Evolutionary conservation across 306 rosid genomes (phyloP), one percentile per base, ranked within the genome.

Genomic region (Rosa multiflora): DNA sequence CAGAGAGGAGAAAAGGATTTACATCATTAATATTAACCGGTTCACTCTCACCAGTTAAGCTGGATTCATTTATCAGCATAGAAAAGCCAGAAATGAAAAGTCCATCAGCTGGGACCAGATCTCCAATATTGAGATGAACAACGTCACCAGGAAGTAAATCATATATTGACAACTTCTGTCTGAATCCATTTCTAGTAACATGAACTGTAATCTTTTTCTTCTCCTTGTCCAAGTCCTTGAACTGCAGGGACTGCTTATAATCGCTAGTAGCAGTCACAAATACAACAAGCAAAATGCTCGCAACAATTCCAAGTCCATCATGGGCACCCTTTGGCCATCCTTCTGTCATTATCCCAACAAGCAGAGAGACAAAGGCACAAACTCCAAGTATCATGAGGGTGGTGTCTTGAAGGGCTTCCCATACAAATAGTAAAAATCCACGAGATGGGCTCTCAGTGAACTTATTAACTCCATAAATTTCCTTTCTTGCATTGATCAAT

Each of bases 261-360:
- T 95, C 99, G 72, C 98, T 93, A 5, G 92, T 86, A 62, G 99
- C 99, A 61, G 99, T 95, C 84, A 95, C 99, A 80, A 93, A 86
- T 73, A 95, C 99, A 72, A 95, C 98, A 70, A 95, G 97, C 86
- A 95, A 90, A 86, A 95, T 95, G 82, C 99, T 95, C 0, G 99
- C 99, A 87, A 93, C 99, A 81, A 95, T 95, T 83, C 99, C 99
- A 35, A 95, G 90, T 81, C 99, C 99, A 84, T 95, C 99, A 39
- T 95, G 97, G 47, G 99, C 97, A 82, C 99, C 99, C 88, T 86
- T 91, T 51, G 99, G 99, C 99, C 99, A 95, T 76, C 99, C 99
- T 87, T 95, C 97, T 91, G 87, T 82, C 39, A 82, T 80, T 79
- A 95, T 82, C 64, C 99, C 99, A 80, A 93, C 96, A 77, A 93